A percentile compares a stretch with the other conserved stretches of the same genome.
These are phyloP conservation scores for Cytospora mali DNA, from an alignment of 2,329 filamentous ascomycete genomes.

Conservation along the genomic window DNA sequence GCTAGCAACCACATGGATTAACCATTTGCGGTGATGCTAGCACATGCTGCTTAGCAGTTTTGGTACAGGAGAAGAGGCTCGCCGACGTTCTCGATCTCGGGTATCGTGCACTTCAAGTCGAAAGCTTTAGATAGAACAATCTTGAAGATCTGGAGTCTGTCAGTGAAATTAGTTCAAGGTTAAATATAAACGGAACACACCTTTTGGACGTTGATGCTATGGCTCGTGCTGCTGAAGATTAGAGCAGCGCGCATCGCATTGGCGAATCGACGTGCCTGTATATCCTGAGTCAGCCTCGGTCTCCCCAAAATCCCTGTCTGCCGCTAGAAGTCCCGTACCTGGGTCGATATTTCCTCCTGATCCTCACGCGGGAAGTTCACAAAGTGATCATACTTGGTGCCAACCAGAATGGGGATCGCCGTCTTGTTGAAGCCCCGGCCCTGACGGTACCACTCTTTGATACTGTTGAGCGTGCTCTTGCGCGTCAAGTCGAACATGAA, in stretches of 20 bases:
- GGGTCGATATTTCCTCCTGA: slow-evolving; percentile 97
- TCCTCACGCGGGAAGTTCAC: slow-evolving; percentile 98
- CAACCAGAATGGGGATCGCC: slow-evolving; percentile 95
- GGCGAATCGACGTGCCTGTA: slow-evolving; percentile 89
- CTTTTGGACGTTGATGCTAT: slow-evolving; percentile 99
- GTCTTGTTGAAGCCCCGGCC: slow-evolving; percentile 99
- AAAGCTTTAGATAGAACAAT: slow-evolving; percentile 99
- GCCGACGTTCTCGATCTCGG: slow-evolving; percentile 97
- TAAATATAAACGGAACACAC: slow-evolving; percentile 49
- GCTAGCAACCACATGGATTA: neutral
- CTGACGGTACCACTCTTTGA: slow-evolving; percentile 99
- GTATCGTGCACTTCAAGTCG: slow-evolving; percentile 97
- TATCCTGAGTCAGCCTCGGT: slow-evolving; percentile 27
- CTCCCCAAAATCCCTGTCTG: neutral
- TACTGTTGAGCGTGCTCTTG: slow-evolving; percentile 97
- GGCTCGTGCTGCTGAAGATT: slow-evolving; percentile 98
- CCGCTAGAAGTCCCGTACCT: slow-evolving; percentile 57
- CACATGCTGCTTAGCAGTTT: slow-evolving; percentile 47
- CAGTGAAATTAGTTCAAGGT: neutral
- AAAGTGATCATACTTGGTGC: slow-evolving; percentile 99
- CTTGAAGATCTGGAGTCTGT: slow-evolving; percentile 83
- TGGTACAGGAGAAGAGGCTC: slow-evolving; percentile 94
- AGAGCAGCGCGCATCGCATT: slow-evolving; percentile 97
- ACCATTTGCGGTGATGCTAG: neutral
- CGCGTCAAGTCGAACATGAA: slow-evolving; percentile 99